Evolutionary conservation across 2,329 filamentous ascomycete genomes (phyloP).

Genomic region (Clarireedia hainanense): DNA sequence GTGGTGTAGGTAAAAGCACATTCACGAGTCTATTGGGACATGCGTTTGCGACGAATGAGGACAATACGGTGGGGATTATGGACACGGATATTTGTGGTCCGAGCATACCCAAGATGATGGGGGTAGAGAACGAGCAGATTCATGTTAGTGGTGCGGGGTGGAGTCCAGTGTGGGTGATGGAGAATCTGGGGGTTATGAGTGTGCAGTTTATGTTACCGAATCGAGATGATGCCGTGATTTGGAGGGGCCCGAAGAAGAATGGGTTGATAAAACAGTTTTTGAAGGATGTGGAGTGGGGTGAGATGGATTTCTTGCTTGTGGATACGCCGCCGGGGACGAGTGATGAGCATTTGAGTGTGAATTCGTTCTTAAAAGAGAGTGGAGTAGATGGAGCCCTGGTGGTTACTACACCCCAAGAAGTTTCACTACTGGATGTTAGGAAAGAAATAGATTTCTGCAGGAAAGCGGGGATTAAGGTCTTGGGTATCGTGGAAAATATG

Average conservation of each 20-base stretch:
- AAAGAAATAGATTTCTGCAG: conserved; percentile 98
- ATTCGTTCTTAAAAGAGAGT: conserved; percentile 81
- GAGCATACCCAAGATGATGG: conserved; percentile 98
- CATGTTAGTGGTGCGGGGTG: conserved; percentile 84
- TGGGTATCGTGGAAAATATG: conserved; percentile 98
- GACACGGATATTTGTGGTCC: conserved; percentile 97
- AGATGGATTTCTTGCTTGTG: conserved; percentile 85
- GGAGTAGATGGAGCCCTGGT: conserved; percentile 91
- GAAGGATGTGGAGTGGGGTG: conserved; percentile 97
- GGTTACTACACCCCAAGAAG: conserved; percentile 92
- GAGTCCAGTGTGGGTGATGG: conserved; percentile 92
- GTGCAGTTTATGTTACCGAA: conserved; percentile 98
- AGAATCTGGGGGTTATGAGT: conserved; percentile 93
- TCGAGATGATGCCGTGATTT: conserved; percentile 91
- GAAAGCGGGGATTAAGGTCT: conserved; percentile 81
- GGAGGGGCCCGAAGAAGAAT: conserved; percentile 97
- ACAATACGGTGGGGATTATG: conserved; percentile 84
- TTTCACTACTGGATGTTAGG: conserved; percentile 81
- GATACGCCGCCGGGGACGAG: conserved; percentile 94
- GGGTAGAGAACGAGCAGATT: conserved; percentile 87
- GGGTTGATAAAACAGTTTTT: conserved; percentile 96
- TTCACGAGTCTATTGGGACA: conserved; percentile 84
- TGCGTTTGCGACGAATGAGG: conserved; percentile 75
- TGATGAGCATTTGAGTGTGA: conserved; percentile 92
- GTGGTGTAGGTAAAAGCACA: conserved; percentile 93